Conservation (phyloP, 108 stramenopile species). For the Conticribra guillardii region DNA sequence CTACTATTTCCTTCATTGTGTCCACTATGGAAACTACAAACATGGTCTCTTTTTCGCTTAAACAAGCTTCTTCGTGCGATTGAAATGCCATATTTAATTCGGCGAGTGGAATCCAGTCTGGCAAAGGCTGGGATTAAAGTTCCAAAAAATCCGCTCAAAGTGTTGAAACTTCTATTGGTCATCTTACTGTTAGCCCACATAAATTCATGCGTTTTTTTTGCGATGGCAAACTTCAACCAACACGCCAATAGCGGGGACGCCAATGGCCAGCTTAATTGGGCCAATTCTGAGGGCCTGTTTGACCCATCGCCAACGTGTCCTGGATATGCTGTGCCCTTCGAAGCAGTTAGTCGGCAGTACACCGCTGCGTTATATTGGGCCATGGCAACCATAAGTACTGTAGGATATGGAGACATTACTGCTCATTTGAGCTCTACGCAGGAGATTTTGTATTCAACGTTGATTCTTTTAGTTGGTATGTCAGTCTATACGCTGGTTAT, state of each 20-base stretch:
- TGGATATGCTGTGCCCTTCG: constrained; percentile 19
- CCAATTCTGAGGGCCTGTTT: constrained; percentile 33
- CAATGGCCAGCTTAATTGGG: constrained; percentile 29
- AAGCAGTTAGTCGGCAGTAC: constrained; percentile 37
- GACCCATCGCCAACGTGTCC: constrained; percentile 25
- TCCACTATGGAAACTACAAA: constrained; percentile 50
- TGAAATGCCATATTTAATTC: constrained; percentile 31
- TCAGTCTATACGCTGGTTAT: constrained; percentile 59
- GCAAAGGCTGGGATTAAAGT: constrained; percentile 40
- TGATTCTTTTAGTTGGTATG: constrained; percentile 52
- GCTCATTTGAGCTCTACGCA: constrained; percentile 38
- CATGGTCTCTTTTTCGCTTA: constrained; percentile 48
- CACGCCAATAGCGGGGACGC: constrained; percentile 22
- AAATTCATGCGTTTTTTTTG: constrained; percentile 50
- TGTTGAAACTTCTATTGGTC: constrained; percentile 40
- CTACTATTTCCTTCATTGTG: constrained; percentile 30
- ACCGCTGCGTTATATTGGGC: constrained; percentile 59
- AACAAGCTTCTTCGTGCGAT: constrained; percentile 43
- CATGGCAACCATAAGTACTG: constrained; percentile 60
- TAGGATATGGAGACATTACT: constrained; percentile 62
- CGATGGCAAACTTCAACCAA: constrained; percentile 51
- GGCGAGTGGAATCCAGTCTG: constrained; percentile 34
- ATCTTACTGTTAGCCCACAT: constrained; percentile 50
- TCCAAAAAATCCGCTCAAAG: constrained; percentile 48
- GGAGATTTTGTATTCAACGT: constrained; percentile 57